These are phyloP conservation scores for Globisporangium orthogonon DNA, from an alignment of 352 stramenopile genomes.

Conservation along the genomic window DNA sequence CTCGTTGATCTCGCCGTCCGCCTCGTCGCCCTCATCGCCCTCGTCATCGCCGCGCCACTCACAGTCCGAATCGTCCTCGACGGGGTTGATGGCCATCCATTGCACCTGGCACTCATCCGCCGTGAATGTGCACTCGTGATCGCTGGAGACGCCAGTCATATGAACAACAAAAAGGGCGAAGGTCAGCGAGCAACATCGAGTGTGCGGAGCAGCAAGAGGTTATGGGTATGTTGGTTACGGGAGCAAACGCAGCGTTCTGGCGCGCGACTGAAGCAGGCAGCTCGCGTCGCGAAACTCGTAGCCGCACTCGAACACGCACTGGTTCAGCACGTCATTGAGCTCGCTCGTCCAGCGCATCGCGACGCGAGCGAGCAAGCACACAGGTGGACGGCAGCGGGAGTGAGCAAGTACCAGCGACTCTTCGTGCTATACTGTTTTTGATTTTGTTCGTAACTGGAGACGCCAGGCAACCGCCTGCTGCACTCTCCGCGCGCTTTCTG, in stretches of 20 bases:
- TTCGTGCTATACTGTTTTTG: too few species aligned
- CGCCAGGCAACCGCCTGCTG: too few species aligned
- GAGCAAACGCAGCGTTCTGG: slow-evolving; percentile 33
- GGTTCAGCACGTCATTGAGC: slow-evolving; percentile 58
- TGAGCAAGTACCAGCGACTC: too few species aligned
- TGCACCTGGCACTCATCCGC: slow-evolving; percentile 48
- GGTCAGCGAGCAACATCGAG: too few species aligned
- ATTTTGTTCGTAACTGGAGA: too few species aligned
- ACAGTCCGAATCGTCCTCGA: slow-evolving; percentile 23
- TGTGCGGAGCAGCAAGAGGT: too few species aligned
- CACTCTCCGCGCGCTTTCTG: too few species aligned
- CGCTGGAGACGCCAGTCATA: slow-evolving; percentile 2
- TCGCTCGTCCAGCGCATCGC: slow-evolving; percentile 60
- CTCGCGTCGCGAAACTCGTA: slow-evolving; percentile 60
- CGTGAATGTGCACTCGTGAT: slow-evolving; percentile 22
- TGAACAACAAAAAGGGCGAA: too few species aligned
- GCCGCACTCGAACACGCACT: slow-evolving; percentile 67
- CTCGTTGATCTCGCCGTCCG: neutral
- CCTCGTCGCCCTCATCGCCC: neutral
- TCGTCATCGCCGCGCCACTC: slow-evolving; percentile 4
- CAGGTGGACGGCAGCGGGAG: neutral
- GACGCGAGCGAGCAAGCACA: neutral
- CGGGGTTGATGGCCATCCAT: slow-evolving; percentile 67
- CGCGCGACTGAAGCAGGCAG: slow-evolving; percentile 30
- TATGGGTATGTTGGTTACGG: slow-evolving; percentile 12